Evolutionary conservation across 305 asterid genomes (phyloP).

Genomic region (Fraxinus paxiana): DNA sequence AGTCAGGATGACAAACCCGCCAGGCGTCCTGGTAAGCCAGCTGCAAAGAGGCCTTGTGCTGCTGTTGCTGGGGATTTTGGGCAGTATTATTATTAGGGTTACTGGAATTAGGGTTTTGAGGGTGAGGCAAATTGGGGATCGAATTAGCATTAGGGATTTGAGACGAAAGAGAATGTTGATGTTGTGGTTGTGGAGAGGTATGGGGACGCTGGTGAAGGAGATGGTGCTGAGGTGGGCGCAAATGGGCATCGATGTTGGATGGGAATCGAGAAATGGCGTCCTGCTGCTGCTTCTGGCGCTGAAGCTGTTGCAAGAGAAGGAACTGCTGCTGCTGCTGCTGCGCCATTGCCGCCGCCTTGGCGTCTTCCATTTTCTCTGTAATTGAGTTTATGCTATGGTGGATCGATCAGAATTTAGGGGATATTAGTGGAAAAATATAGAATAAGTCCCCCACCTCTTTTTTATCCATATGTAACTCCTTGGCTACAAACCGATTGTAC

Average conservation of each 20-base stretch:
- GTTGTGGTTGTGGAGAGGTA: slow-evolving; percentile 19
- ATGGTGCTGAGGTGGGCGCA: slow-evolving; percentile 51
- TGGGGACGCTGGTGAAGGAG: slow-evolving; percentile 48
- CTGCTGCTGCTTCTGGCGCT: slow-evolving; percentile 46
- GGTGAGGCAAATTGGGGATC: slow-evolving; percentile 11
- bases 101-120: slow-evolving; percentile 11
- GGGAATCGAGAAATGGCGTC: slow-evolving; percentile 53
- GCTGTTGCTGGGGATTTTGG: slow-evolving; percentile 27
- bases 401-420: not conserved
- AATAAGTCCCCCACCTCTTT: too few relatives aligned
- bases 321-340: slow-evolving; percentile 50
- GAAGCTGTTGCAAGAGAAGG: slow-evolving; percentile 43
- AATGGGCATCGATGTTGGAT: slow-evolving; percentile 50
- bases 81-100: slow-evolving; percentile 5
- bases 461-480: too few relatives aligned
- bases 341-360: slow-evolving; percentile 33
- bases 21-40: slow-evolving; percentile 36
- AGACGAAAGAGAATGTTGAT: not conserved
- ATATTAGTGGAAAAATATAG: not conserved
- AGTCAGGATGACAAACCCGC: slow-evolving; percentile 94
- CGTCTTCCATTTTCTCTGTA: slow-evolving; percentile 32
- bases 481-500: too few relatives aligned
- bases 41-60: slow-evolving; percentile 48
- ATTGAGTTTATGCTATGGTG: not conserved
- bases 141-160: slow-evolving; percentile 13